Conservation (phyloP, 148 eudicot genomes). For the Vaccinium macrocarpon region DNA sequence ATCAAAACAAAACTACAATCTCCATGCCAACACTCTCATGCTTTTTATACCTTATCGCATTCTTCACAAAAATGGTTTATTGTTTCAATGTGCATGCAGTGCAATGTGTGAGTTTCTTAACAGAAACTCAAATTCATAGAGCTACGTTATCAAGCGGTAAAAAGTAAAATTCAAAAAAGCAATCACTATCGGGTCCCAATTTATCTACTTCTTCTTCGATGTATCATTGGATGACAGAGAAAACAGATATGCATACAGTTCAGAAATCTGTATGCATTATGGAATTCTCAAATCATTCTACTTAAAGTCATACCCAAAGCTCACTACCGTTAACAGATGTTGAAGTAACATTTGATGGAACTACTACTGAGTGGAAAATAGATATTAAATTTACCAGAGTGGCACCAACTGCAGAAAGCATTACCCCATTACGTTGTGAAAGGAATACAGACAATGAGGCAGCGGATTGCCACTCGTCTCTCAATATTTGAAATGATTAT, state of each 20-base stretch:
- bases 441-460: conserved; percentile 8
- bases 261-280: background rate
- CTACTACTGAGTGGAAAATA: background rate
- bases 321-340: background rate
- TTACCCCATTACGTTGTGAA: conserved; percentile 91
- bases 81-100: no score
- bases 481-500: background rate
- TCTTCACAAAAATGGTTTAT: no score
- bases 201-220: no score
- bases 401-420: conserved; percentile 76
- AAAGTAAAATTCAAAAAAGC: background rate
- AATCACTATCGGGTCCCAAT: background rate
- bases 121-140: background rate
- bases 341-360: background rate
- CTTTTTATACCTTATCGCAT: background rate
- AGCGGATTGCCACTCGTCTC: background rate
- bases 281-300: no score
- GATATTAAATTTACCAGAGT: conserved; percentile 59
- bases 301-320: background rate
- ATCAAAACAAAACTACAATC: no score
- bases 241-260: no score
- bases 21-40: background rate
- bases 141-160: background rate
- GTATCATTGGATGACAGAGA: no score
- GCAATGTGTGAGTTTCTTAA: no score